phyloP scores from a whole-genome alignment of 257 asterid genomes.

The Knoxia roxburghii region DNA sequence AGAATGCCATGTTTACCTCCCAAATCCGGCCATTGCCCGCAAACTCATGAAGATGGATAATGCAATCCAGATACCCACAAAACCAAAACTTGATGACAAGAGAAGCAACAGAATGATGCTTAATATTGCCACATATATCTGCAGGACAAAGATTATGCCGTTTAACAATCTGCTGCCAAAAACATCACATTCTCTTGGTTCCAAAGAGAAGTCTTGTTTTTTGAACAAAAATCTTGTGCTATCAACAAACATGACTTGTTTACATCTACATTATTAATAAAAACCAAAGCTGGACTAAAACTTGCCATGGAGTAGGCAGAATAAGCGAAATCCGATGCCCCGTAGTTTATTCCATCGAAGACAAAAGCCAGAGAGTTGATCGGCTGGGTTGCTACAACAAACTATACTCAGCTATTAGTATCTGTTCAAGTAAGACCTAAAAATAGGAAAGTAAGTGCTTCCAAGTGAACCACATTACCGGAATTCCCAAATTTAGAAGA shows the following conservation, averaged over 20 bases:
- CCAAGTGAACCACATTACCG: conserved; percentile 23
- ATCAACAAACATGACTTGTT: no score
- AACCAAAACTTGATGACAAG: conserved; percentile 31
- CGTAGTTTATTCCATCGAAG: conserved; percentile 48
- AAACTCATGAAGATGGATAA: conserved; percentile 42
- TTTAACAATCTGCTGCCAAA: not conserved
- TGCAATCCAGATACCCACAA: conserved; percentile 42
- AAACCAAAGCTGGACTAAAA: conserved; percentile 1
- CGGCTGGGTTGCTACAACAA: conserved; percentile 48
- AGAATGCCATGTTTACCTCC: conserved; percentile 26
- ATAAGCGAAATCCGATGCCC: conserved; percentile 51
- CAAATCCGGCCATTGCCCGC: conserved; percentile 37
- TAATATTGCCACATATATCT: conserved; percentile 27
- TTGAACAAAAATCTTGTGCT: no score
- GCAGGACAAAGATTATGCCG: not conserved
- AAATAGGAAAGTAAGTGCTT: not conserved
- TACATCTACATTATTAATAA: not conserved
- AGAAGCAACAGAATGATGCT: conserved; percentile 29
- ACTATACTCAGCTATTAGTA: conserved; percentile 23
- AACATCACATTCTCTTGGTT: not conserved
- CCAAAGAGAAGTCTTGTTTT: no score
- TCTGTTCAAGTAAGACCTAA: not conserved
- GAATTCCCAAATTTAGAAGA: conserved; percentile 36
- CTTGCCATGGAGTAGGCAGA: conserved; percentile 56
- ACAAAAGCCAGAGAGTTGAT: conserved; percentile 51